Base-by-base conservation (phyloP, 495 filamentous ascomycete genomes). In the Tuber aestivum region DNA sequence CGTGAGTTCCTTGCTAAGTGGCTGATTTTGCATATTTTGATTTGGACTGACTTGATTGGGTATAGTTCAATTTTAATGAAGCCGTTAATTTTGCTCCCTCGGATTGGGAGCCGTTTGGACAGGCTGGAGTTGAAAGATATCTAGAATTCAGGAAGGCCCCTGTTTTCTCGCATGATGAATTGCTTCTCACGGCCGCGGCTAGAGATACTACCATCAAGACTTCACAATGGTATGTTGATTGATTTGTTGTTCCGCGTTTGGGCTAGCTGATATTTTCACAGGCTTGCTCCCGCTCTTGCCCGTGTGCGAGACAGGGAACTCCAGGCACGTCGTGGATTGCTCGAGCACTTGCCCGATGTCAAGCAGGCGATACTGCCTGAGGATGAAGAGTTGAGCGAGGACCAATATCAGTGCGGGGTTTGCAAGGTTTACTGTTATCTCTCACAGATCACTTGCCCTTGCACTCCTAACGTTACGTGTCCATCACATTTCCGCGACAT, bases 71-170 rank as follows among this genome's bases (percentile, higher is more conserved):
- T 82, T 97, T 98, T 86, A 99, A 99, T 76, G 95, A 99, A 83
- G 95, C 95, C 2, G 95, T 99, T 75, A 99, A 99, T 83, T 98
- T 99, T 84, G 96, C 95, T 4, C 95, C 95, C 18, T 86, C 85
- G n/a, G 95, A 98, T 82, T 99, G 95, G 95, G 95, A 98, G 82
- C 94, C 93, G 0, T 95, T 89, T 85, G 95, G 95, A 8, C 92
- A 95, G 76, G 87, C 89, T 61, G 94, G 95, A 32, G 94, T 97
- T 7, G 89, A 94, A 79, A 89, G 95, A 72, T 87, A 98, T 41
- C 92, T 95, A 80, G 89, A 89, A 35, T 99, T 97, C 84, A 90
- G 95, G 75, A 89, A 94, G 56, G 93, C 97, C 78, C 94, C 95
- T 0, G 97, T 95, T 83, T 99, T 99, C 83, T 97, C 95, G 4